These are phyloP conservation scores for Nymphaea thermarum DNA, from an alignment of 164 flowering plant species.

Conservation along the genomic window DNA sequence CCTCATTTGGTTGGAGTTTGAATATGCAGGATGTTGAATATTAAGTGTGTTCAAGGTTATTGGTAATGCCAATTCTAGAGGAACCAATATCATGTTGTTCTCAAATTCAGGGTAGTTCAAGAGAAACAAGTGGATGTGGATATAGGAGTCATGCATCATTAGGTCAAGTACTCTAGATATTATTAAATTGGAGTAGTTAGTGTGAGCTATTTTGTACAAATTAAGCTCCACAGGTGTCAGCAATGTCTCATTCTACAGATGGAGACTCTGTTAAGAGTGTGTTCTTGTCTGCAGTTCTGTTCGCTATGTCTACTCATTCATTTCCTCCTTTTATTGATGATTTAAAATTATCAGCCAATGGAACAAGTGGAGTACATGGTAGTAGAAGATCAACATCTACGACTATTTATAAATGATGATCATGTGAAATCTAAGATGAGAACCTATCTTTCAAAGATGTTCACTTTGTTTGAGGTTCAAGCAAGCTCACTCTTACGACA, in stretches of 20 bases:
- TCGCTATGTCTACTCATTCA: conserved; percentile 47
- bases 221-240: no score
- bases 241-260: conserved; percentile 43
- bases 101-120: no score
- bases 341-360: conserved; percentile 66
- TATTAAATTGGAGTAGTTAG: no score
- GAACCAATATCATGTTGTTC: no score
- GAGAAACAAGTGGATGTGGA: no score
- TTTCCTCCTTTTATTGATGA: conserved; percentile 52
- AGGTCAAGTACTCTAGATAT: no score
- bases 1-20: neutral
- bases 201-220: no score
- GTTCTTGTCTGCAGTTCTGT: conserved; percentile 60
- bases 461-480: conserved; percentile 28
- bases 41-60: no score
- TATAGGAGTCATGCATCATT: no score
- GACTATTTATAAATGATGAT: conserved; percentile 42
- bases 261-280: conserved; percentile 43
- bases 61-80: no score
- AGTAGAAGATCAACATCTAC: conserved; percentile 56
- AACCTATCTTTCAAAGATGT: conserved; percentile 36
- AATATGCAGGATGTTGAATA: no score
- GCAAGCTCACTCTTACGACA: conserved; percentile 30
- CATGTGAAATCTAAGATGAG: conserved; percentile 55
- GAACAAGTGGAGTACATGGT: conserved; percentile 93